Percentiles rank a stretch among this genome's conserved stretches.
These are phyloP conservation scores for Coemansia sp. DNA, from an alignment of 192 early-diverging fungal species.

Conservation along the genomic window DNA sequence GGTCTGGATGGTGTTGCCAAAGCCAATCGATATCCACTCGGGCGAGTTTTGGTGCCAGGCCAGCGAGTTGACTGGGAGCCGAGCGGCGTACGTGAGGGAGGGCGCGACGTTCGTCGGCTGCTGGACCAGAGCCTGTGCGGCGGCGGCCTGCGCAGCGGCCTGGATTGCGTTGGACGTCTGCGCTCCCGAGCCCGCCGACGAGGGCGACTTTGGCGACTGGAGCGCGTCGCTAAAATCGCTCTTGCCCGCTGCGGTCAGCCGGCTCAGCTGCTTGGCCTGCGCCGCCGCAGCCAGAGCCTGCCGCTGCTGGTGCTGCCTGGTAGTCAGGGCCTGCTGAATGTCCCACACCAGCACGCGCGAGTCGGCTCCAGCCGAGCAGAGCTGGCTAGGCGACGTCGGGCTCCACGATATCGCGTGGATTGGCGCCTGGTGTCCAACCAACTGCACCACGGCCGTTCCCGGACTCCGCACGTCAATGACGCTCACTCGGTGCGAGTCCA, in stretches of 20 bases:
- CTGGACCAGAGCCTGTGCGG: conserved; percentile 35
- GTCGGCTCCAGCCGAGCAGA: conserved; percentile 90
- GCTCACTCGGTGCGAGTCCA: conserved; percentile 74
- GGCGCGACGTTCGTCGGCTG: conserved; percentile 49
- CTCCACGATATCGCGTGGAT: conserved; percentile 89
- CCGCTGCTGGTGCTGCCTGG: conserved; percentile 46
- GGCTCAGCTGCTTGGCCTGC: conserved; percentile 44
- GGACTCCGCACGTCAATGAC: conserved; percentile 91
- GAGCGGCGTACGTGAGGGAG: conserved; percentile 70
- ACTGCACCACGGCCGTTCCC: conserved; percentile 76
- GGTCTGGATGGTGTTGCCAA: conserved; percentile 80
- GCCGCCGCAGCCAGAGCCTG: conserved; percentile 40
- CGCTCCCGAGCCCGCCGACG: conserved; percentile 20
- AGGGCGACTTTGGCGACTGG: conserved; percentile 26
- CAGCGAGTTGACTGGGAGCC: conserved; percentile 73
- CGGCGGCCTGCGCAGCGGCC: conserved; percentile 49
- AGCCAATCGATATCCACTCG: conserved; percentile 88
- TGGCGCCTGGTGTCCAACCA: conserved; percentile 69
- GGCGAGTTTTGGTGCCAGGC: conserved; percentile 73
- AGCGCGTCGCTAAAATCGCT: conserved; percentile 12
- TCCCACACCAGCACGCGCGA: conserved; percentile 91
- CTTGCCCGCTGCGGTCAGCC: conserved; percentile 13
- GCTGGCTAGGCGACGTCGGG: conserved; percentile 69
- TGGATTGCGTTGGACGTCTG: conserved; percentile 35
- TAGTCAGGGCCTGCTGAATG: conserved; percentile 52